Conservation (phyloP, 768 basidiomycete species). For the Russula foetens region DNA sequence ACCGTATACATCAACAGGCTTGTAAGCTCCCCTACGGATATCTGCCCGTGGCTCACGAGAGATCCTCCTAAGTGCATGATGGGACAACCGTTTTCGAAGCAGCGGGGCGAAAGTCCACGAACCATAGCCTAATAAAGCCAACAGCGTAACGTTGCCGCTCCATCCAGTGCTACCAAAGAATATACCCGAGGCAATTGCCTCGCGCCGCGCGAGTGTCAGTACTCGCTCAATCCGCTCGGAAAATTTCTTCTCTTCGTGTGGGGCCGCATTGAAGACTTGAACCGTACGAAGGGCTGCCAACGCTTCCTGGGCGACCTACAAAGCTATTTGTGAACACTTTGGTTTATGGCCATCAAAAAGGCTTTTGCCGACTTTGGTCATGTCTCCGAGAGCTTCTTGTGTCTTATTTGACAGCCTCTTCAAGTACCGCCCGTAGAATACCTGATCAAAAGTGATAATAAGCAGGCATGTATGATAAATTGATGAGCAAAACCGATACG, state of each 20-base stretch:
- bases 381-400: constrained; percentile 92
- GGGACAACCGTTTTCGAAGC: background rate
- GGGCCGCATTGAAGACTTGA: constrained; percentile 82
- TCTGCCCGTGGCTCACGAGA: constrained; percentile 78
- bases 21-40: constrained; percentile 88
- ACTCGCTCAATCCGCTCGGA: constrained; percentile 55
- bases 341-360: background rate
- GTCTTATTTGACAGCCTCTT: constrained; percentile 86
- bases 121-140: constrained; percentile 91
- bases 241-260: constrained; percentile 73
- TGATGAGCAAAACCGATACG: constrained; percentile 28
- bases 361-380: constrained; percentile 59
- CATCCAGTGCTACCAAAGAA: constrained; percentile 91
- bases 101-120: constrained; percentile 16
- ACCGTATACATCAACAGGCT: constrained; percentile 86
- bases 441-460: constrained; percentile 37
- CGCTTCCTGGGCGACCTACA: constrained; percentile 80
- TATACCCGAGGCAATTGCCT: constrained; percentile 83
- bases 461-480: constrained; percentile 10
- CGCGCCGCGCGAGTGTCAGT: constrained; percentile 69
- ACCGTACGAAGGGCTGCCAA: constrained; percentile 82
- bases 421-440: constrained; percentile 93
- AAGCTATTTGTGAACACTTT: constrained; percentile 10
- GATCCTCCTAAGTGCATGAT: constrained; percentile 56
- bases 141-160: constrained; percentile 88